Evolutionary conservation across 2,329 filamentous ascomycete species (phyloP).

Genomic region (Cladosporium sp.): DNA sequence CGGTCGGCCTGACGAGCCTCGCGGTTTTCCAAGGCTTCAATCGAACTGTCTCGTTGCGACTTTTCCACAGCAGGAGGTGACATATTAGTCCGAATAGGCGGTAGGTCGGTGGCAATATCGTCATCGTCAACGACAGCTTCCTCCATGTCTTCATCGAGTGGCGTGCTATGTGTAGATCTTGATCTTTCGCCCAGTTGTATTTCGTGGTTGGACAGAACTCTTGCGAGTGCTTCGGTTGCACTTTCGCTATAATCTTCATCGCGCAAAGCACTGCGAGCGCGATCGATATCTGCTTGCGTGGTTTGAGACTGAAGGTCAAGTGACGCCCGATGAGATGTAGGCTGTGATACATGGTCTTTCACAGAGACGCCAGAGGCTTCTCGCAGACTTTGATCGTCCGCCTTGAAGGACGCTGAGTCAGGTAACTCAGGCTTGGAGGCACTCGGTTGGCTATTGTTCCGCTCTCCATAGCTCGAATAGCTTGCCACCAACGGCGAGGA

Average conservation of each 20-base stretch:
- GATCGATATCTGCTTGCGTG: conserved; percentile 21
- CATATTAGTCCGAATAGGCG: conserved; percentile 5
- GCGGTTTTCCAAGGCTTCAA: conserved; percentile 5
- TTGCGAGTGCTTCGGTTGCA: conserved; percentile 28
- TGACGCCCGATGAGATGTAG: conserved; percentile 4
- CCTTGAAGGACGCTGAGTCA: conserved; percentile 2
- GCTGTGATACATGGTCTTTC: conserved; percentile 5
- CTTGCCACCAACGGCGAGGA: conserved; percentile 1
- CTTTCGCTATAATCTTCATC: conserved; percentile 26
- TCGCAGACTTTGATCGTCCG: not conserved
- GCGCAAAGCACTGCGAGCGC: conserved; percentile 21
- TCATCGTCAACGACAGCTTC: conserved; percentile 22
- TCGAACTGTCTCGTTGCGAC: not conserved
- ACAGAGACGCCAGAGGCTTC: conserved; percentile 1
- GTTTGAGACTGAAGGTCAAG: conserved; percentile 6
- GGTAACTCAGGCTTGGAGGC: not conserved
- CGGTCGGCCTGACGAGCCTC: conserved; percentile 7
- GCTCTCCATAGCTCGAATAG: not conserved
- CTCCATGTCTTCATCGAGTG: conserved; percentile 15
- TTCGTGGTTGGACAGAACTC: conserved; percentile 29
- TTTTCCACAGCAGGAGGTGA: not conserved
- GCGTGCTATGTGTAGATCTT: conserved; percentile 11
- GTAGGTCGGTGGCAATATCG: conserved; percentile 13
- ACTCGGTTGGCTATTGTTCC: not conserved
- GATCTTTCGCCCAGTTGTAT: conserved; percentile 12